These are phyloP conservation scores for Trichoderma semiorbis DNA, from an alignment of 2,329 filamentous ascomycete species.

Conservation along the genomic window DNA sequence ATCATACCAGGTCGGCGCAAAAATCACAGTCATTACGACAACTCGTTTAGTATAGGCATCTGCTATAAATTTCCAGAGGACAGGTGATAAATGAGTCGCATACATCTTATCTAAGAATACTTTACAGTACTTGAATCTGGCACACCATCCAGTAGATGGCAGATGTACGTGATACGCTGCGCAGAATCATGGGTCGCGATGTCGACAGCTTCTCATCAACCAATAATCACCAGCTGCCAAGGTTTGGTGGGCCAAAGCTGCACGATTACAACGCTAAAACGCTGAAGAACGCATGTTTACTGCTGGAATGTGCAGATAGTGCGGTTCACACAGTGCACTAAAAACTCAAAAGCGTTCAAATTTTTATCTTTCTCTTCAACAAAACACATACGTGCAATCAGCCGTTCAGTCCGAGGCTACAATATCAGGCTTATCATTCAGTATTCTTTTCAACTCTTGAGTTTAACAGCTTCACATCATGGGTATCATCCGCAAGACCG, in stretches of 20 bases:
- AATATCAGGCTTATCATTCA: neutral
- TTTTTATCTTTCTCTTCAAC: neutral
- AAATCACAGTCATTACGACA: neutral
- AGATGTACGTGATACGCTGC: neutral
- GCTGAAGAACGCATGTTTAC: neutral
- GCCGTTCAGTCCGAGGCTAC: neutral
- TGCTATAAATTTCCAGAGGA: neutral
- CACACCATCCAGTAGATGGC: neutral
- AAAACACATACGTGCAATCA: neutral
- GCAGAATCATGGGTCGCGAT: neutral
- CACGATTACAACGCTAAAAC: neutral
- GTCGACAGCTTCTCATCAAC: neutral
- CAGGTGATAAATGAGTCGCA: neutral
- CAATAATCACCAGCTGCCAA: neutral
- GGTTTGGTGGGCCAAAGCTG: neutral
- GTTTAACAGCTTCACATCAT: neutral
- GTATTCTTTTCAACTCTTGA: neutral
- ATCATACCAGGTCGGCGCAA: neutral
- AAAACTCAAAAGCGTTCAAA: neutral
- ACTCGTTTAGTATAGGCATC: neutral
- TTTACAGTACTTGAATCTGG: neutral
- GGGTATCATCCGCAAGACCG: constrained; percentile 6
- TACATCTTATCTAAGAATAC: neutral
- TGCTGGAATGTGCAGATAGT: neutral
- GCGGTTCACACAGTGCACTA: neutral